phyloP scores from a whole-genome alignment of 306 rosid species.

The Aeschynomene evenia region DNA sequence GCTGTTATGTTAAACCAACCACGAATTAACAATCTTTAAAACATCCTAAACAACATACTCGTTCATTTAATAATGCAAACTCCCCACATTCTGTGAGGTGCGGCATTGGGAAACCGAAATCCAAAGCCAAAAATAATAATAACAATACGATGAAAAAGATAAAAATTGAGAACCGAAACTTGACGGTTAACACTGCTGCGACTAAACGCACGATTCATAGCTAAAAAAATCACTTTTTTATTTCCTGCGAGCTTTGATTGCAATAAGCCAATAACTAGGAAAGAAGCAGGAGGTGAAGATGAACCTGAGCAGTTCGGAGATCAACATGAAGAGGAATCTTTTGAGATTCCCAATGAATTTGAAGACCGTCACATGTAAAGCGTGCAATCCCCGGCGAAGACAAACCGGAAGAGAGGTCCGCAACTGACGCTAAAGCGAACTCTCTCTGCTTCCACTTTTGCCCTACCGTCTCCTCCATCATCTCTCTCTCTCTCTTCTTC shows the following conservation, averaged over 20 bases:
- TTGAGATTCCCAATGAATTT: conserved; percentile 49
- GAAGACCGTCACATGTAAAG: conserved; percentile 49
- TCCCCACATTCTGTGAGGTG: background rate
- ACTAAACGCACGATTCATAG: background rate
- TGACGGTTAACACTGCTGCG: background rate
- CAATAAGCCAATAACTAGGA: background rate
- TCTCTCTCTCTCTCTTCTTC: background rate
- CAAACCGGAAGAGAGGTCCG: conserved; percentile 61
- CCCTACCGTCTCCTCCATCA: conserved; percentile 60
- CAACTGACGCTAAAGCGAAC: conserved; percentile 58
- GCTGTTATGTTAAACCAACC: conserved; percentile 43
- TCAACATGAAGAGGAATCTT: conserved; percentile 45
- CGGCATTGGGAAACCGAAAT: background rate
- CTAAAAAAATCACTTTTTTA: background rate
- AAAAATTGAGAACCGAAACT: background rate
- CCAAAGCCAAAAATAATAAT: background rate
- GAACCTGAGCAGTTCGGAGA: conserved; percentile 66
- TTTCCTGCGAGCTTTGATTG: background rate
- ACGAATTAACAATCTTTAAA: conserved; percentile 16
- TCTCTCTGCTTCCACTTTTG: conserved; percentile 47
- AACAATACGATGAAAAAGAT: background rate
- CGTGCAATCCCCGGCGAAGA: conserved; percentile 68
- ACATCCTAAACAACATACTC: background rate
- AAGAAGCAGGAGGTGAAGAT: background rate
- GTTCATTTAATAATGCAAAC: background rate